These are phyloP conservation scores for Boletus huronensis DNA, from an alignment of 768 basidiomycete species.

Conservation along the genomic window DNA sequence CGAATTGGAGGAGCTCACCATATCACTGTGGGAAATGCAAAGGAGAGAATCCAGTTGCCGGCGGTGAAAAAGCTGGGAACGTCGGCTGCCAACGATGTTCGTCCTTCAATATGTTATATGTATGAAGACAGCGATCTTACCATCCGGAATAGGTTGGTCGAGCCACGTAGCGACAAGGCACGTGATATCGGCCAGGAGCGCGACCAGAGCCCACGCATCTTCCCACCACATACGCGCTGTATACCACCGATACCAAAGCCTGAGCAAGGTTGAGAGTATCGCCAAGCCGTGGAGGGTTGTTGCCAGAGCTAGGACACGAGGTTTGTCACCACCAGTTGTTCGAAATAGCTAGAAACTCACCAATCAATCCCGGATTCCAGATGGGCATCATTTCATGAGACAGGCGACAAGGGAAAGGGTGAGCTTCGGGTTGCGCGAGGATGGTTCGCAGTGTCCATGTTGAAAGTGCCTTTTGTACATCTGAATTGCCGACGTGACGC, in stretches of 20 bases:
- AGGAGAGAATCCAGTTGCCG: background rate
- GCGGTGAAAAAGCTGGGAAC: background rate
- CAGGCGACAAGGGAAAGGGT: background rate
- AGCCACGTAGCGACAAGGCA: background rate
- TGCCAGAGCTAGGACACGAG: background rate
- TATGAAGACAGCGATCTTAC: background rate
- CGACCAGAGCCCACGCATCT: background rate
- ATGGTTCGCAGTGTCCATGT: background rate
- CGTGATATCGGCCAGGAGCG: background rate
- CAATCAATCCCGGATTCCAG: background rate
- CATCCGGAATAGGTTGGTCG: background rate
- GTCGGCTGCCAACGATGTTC: background rate
- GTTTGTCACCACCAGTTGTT: background rate
- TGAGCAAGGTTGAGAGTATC: background rate
- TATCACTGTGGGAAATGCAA: background rate
- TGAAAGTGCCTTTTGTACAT: background rate
- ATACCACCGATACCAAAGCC: conserved; percentile 1
- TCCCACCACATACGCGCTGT: background rate
- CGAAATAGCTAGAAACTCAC: background rate
- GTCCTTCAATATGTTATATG: background rate
- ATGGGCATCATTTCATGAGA: background rate
- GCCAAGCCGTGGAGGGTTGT: background rate
- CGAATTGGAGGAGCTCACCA: background rate
- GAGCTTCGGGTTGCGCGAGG: background rate
- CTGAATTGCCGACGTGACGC: background rate